Evolutionary conservation across 2,329 filamentous ascomycete genomes (phyloP), one percentile per base, ranked within the genome.

Genomic region (Claviceps sp.): DNA sequence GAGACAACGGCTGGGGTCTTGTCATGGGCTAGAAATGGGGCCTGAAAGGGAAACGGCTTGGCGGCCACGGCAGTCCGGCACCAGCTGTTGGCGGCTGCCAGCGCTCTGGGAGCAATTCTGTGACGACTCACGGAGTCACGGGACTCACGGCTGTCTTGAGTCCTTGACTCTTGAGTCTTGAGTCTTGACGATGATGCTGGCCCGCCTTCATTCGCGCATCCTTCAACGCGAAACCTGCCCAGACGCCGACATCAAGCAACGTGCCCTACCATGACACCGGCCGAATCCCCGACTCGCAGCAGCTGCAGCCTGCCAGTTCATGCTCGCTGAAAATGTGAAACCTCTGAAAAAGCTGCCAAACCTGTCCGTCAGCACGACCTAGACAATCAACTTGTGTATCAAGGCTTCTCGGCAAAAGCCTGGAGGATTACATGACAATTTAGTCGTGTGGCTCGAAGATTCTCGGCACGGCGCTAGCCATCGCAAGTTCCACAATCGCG

Each of bases 11-110:
- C 18, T 24, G 20, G 41, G 41, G 41, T 14, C 11, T 24, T 30
- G 48, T 14, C 8, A 34, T 37, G 38, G n/a, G 47, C 24, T 37
- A 48, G 22, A 41, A 18, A 41, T 40, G 47, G 37, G 44, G 43
- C 24, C 6, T 18, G 18, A 26, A 47, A 18, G 13, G 24, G 22
- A 18, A 14, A 14, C 40, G 48, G 48, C 48, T 50, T 50, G 48
- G 48, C 48, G 37, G 9, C 9, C 40, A 50, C 48, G 48, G 48
- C 48, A 42, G 38, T 26, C 14, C 48, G 48, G 48, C 48, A 50
- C 48, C 46, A 20, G 46, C 34, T 16, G 45, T 18, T 14, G 34
- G 45, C 22, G 16, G 37, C 20, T 48, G 37, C 37, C 37, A 20
- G 26, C 24, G 14, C 37, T 5, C 5, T n/a, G 18, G 9, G 13